Evolutionary conservation across 1,139 yeast species (phyloP), one percentile per base, ranked within the genome.

Genomic region (Candida sp.): DNA sequence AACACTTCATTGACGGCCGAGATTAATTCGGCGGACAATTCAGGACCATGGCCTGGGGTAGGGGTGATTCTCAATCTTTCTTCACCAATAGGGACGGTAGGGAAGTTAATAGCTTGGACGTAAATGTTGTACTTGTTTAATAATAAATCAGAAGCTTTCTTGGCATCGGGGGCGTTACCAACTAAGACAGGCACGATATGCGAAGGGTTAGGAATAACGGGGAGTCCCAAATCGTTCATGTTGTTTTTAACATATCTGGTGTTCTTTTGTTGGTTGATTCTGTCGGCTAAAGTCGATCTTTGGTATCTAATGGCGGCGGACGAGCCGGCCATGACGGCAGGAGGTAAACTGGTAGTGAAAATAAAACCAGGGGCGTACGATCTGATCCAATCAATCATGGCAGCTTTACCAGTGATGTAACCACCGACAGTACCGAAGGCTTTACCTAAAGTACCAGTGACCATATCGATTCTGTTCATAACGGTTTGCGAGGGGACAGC

Each of bases 351-450:
- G 9, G 99, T 93, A 51, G 99, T 93, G 70, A 93, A 93, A 57
- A 93, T 93, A 66, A 93, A 93, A 11, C 99, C 99, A 40, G 98
- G 98, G 32, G 99, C 95, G 58, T 82, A 89, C 4, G 97, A 90
- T 68, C 99, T 83, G 54, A 93, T 74, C 96, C 97, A 91, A 70
- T 93, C 99, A 56, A 91, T 81, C 65, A 91, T 75, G 53, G 77
- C 77, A 42, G 84, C 79, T 42, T 87, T 85, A 38, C 95, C 98
- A 45, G 99, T 96, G 53, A 93, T 84, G 65, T 93, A 93, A 46
- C 99, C 99, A 58, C 99, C 99, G 49, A 93, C 97, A 44, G 91
- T 80, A 58, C 98, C 99, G 58, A 82, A 93, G 19, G 99, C 95
- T 68, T 93, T 93, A 66, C 98, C 99, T 55, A 93, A 78, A 45